These are phyloP conservation scores for Eragrostis nindensis DNA, from an alignment of 176 grass and related monocot species.

Conservation along the genomic window DNA sequence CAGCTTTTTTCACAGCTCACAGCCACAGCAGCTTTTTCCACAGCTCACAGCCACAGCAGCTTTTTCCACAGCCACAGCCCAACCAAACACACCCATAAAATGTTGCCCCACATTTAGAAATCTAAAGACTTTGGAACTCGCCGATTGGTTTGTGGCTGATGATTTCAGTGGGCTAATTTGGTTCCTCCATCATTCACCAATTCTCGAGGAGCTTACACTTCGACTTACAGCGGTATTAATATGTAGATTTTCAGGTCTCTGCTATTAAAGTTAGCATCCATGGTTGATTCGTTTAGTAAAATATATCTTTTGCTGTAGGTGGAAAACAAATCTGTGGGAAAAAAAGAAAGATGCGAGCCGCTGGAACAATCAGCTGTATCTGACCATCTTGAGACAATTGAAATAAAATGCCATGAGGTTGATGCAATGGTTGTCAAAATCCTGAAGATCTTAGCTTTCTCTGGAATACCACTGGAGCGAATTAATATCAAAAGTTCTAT, in stretches of 20 bases:
- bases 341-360: no score
- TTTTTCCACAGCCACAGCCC: no score
- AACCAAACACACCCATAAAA: no score
- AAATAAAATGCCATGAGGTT: neutral
- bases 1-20: no score
- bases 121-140: neutral
- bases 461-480: neutral
- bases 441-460: neutral
- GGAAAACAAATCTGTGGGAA: no score
- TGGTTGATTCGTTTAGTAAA: no score
- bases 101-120: neutral
- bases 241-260: neutral
- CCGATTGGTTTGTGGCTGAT: neutral
- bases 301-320: neutral
- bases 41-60: no score
- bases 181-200: slow-evolving; percentile 13
- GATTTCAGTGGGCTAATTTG: neutral
- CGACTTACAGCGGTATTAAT: neutral
- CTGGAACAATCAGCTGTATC: neutral
- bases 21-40: no score
- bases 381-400: neutral
- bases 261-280: no score
- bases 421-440: neutral
- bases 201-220: slow-evolving; percentile 10
- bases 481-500: neutral